phyloP scores from a whole-genome alignment of 805 yeast species.

The Wickerhamiella dianesei region DNA sequence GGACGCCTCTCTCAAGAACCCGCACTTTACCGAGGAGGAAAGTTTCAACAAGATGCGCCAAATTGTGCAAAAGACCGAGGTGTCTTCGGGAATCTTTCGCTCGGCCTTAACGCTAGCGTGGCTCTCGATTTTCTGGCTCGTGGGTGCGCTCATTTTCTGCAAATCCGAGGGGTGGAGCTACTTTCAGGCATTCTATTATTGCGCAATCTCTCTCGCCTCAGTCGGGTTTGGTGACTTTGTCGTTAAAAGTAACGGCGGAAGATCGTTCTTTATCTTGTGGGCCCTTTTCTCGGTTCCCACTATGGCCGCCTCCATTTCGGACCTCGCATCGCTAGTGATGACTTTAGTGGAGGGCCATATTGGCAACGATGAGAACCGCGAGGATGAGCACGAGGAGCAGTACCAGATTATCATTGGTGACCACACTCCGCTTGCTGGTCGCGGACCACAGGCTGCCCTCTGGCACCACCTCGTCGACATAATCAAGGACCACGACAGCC shows the following conservation, averaged over 20 bases:
- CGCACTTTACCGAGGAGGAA: constrained; percentile 26
- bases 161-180: constrained; percentile 49
- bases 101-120: constrained; percentile 35
- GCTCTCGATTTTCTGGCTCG: constrained; percentile 43
- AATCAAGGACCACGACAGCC: neutral
- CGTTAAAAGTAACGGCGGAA: constrained; percentile 51
- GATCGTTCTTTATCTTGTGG: constrained; percentile 67
- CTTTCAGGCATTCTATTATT: constrained; percentile 59
- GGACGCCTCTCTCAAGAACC: neutral
- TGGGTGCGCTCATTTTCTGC: constrained; percentile 57
- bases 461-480: constrained; percentile 3
- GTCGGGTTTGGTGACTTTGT: constrained; percentile 75
- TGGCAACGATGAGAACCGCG: neutral
- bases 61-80: constrained; percentile 26
- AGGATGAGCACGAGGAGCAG: neutral
- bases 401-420: neutral
- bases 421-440: neutral
- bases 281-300: constrained; percentile 71
- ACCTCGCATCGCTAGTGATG: constrained; percentile 6
- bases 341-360: neutral
- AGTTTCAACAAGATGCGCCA: constrained; percentile 45
- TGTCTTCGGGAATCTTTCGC: constrained; percentile 3
- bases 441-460: neutral
- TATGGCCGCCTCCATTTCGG: constrained; percentile 40
- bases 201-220: constrained; percentile 60